Conservation (phyloP, 768 basidiomycete species). For the Mycena vitilis region DNA sequence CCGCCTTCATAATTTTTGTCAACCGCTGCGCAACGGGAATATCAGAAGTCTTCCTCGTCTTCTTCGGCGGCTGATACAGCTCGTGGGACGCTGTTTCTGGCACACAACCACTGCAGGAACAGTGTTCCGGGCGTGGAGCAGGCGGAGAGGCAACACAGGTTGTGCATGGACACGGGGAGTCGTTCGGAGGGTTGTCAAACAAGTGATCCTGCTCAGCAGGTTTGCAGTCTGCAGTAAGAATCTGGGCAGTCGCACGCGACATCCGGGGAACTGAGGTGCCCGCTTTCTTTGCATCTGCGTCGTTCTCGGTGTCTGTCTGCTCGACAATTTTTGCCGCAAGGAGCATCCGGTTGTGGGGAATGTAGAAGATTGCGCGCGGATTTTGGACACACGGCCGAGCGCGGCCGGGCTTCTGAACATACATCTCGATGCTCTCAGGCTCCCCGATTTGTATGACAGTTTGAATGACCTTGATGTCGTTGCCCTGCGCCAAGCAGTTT, state of each 20-base stretch:
- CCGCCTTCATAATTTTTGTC: slow-evolving; percentile 14
- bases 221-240: slow-evolving; percentile 9
- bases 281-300: not conserved
- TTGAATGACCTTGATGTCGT: too few relatives aligned
- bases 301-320: slow-evolving; percentile 15
- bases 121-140: not conserved
- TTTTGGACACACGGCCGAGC: too few relatives aligned
- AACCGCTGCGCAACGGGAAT: slow-evolving; percentile 1
- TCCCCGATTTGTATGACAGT: too few relatives aligned
- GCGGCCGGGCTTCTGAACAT: too few relatives aligned
- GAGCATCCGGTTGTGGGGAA: not conserved
- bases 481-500: too few relatives aligned
- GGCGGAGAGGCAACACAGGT: not conserved
- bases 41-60: not conserved
- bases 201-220: slow-evolving; percentile 10
- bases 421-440: too few relatives aligned
- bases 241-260: slow-evolving; percentile 10
- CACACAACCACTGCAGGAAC: slow-evolving; percentile 1
- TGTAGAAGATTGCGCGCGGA: too few relatives aligned
- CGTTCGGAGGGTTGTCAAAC: not conserved
- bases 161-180: not conserved
- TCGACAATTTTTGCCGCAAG: not conserved
- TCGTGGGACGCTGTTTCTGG: not conserved
- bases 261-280: not conserved
- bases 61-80: not conserved